Base-by-base conservation (phyloP, 345 rosid genomes). In the Moricandia arvensis region DNA sequence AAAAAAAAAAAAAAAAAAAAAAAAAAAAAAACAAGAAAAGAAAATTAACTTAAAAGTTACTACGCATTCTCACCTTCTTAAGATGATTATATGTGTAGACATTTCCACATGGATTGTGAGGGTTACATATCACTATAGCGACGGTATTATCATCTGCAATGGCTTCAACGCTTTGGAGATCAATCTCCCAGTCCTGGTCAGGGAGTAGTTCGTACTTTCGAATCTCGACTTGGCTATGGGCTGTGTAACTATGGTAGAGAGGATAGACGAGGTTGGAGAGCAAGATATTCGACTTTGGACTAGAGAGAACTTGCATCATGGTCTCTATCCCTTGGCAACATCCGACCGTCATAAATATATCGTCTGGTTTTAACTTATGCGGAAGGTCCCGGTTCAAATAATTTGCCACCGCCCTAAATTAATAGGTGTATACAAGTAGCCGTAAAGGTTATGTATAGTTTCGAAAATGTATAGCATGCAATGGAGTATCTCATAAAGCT, bases 121-220 rank as follows among this genome's bases (percentile, higher is more conserved):
- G 80, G 59, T 82, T 89, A 9, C 63, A 72, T 61, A 89, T 79
- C 58, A 86, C 90, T 45, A 86, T 76, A 0, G 90, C 90, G 12
- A 71, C 65, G 16, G 88, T 89, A 8, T 85, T 87, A 3, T 78
- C 85, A 64, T 89, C 94, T 43, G 87, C 86, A 7, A 80, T 64
- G 11, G 83, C 80, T 58, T 87, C 85, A 11, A 87, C 68, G 26
- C 76, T 78, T 37, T 77, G 81, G 8, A 89, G 83, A 77, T 86
- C 86, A n/a, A 86, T 86, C 71, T 84, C 94, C 89, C 91, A 87
- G 16, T 87, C 83, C 57, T 29, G 75, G 4, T 82, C 81, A 0
- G 90, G 88, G 31, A 87, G 81, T 58, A 85, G 87, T 73, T 86
- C 81, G n/a, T 80, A 85, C 65, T 81, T 69, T 13, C 89, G 87